Percentiles rank a stretch among this genome's conserved stretches.
These are phyloP conservation scores for Phytopythium sindhum DNA, from an alignment of 352 stramenopile genomes.

Conservation along the genomic window DNA sequence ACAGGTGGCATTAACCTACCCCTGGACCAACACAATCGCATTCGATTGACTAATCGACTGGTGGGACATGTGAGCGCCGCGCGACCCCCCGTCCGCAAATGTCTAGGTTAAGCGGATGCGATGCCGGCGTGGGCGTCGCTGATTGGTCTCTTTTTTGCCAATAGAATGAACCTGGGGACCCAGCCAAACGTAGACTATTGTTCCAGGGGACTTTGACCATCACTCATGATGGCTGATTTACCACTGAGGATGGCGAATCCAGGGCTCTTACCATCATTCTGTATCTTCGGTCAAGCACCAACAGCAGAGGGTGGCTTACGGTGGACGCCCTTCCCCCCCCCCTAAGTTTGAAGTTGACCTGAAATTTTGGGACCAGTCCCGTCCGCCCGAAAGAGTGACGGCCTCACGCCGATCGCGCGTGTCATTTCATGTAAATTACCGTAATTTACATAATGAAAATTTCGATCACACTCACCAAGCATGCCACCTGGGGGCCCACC, in stretches of 20 bases:
- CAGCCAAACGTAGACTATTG: conserved; percentile 1
- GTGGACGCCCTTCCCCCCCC: not conserved
- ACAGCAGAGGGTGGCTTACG: not conserved
- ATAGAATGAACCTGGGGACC: not conserved
- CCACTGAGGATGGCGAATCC: not conserved
- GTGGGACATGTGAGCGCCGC: not conserved
- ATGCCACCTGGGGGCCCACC: too few species aligned
- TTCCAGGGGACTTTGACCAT: not conserved
- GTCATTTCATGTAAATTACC: not conserved
- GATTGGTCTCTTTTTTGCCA: conserved; percentile 4
- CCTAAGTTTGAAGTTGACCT: not conserved
- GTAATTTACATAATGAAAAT: not conserved
- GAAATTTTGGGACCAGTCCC: not conserved
- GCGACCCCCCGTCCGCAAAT: conserved; percentile 3
- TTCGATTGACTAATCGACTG: not conserved
- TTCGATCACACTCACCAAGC: not conserved
- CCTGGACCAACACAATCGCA: not conserved
- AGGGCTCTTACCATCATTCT: not conserved
- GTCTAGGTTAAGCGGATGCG: conserved; percentile 3
- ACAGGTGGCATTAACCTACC: not conserved
- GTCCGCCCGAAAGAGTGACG: not conserved
- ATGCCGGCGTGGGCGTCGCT: conserved; percentile 5
- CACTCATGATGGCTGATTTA: not conserved
- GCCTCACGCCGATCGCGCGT: not conserved
- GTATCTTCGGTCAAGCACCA: not conserved